Base-by-base conservation (phyloP, 1,139 yeast species). In the Schizosaccharomyces versatilis region DNA sequence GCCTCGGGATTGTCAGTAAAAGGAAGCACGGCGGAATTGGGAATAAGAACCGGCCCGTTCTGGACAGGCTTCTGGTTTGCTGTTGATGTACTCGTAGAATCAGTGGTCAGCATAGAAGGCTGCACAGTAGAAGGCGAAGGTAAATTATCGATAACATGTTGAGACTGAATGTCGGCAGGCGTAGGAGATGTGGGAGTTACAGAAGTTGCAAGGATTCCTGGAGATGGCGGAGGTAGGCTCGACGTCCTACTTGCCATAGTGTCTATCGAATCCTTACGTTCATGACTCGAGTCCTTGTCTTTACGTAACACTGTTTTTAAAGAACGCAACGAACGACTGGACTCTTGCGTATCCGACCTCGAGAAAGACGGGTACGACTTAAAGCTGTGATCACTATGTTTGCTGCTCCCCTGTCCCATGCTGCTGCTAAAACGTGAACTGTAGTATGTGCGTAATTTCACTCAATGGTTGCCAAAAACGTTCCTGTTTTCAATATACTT, bases 291-390 rank as follows among this genome's bases (percentile, higher is more conserved):
- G 40, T 49, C 52, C 14, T 40, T 39, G 40, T 19, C 52, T 38
- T 38, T 38, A 36, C 52, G 41, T 9, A 49, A 38, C 9, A 24
- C 41, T 36, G 42, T 38, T 17, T 39, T 49, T 14, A 39, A 14
- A 36, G 52, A 38, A 14, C 38, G 36, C 10, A 49, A 38, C n/a
- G 52, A 49, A n/a, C 41, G 40, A 36, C 15, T 49, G 15, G 52
- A 49, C n/a, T 38, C 52, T 15, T 49, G 52, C 19, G 52, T 49
- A 38, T 49, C 52, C 19, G 52, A 49, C 40, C 52, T 36, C 10
- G 41, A 24, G 38, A 49, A 49, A 14, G 52, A 49, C n/a, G 52
- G 52, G 52, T 38, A 49, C 40, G 49, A 44, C 19, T 44, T 36
- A 15, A 44, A 32, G 6, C 38, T 17, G 38, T 32, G 36, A 32